Conservation (phyloP, 2,329 filamentous ascomycete genomes). For the Ilyonectria mors-panacis region DNA sequence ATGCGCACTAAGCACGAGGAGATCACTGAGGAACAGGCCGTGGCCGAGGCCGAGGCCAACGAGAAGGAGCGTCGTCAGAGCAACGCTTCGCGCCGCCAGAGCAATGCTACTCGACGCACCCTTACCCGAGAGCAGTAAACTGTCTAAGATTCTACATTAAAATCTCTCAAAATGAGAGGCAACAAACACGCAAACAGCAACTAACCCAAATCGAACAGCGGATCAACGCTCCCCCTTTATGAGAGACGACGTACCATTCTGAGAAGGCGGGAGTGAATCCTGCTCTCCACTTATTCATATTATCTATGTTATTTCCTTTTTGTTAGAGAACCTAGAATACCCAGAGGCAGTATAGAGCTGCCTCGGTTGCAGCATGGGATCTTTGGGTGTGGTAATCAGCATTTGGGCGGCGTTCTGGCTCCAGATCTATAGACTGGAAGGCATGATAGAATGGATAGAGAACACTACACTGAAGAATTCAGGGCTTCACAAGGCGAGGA, state of each 20-base stretch:
- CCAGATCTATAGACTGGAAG: slow-evolving; percentile 4
- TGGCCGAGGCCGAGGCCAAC: slow-evolving; percentile 41
- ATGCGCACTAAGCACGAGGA: slow-evolving; percentile 54
- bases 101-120: slow-evolving; percentile 38
- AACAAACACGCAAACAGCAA: neutral
- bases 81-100: slow-evolving; percentile 30
- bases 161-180: neutral
- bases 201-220: neutral
- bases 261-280: neutral
- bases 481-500: neutral
- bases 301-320: slow-evolving; percentile 11
- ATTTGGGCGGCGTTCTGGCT: slow-evolving; percentile 27
- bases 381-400: neutral
- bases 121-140: slow-evolving; percentile 36
- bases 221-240: neutral
- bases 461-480: neutral
- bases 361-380: slow-evolving; percentile 1
- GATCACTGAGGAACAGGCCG: slow-evolving; percentile 49
- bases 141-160: neutral
- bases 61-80: slow-evolving; percentile 48
- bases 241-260: slow-evolving; percentile 1
- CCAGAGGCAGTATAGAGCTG: neutral
- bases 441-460: slow-evolving; percentile 16
- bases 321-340: slow-evolving; percentile 1
- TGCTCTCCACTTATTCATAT: slow-evolving; percentile 5